A percentile compares a stretch with the other conserved stretches of the same genome.
These are phyloP conservation scores for Umbelopsis ramanniana DNA, from an alignment of 192 early-diverging fungal species.

Conservation along the genomic window DNA sequence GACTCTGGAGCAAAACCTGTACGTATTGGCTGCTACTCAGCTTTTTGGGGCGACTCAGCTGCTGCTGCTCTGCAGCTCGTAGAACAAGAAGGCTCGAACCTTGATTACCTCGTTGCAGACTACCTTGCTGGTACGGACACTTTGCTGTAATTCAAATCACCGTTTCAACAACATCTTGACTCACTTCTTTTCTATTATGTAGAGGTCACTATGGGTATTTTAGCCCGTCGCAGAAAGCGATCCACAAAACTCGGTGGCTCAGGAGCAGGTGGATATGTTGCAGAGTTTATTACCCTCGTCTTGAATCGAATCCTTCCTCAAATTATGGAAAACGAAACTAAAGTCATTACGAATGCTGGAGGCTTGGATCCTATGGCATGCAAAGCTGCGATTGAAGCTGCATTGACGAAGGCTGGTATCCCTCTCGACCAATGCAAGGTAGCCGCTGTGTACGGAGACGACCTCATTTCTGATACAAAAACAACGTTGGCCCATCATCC, in stretches of 20 bases:
- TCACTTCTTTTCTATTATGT: background rate
- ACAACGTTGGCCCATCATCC: conserved; percentile 24
- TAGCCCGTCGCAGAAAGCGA: conserved; percentile 53
- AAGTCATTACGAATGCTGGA: conserved; percentile 70
- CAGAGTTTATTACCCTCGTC: conserved; percentile 65
- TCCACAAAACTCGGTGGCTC: conserved; percentile 49
- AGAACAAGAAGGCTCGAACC: conserved; percentile 43
- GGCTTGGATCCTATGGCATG: conserved; percentile 63
- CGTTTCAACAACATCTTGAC: background rate
- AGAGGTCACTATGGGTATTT: conserved; percentile 75
- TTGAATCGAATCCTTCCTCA: conserved; percentile 48
- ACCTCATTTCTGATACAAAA: conserved; percentile 43
- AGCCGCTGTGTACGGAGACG: conserved; percentile 68
- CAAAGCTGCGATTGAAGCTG: conserved; percentile 63
- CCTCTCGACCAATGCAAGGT: conserved; percentile 45
- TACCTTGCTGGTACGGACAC: conserved; percentile 60
- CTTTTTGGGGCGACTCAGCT: conserved; percentile 60
- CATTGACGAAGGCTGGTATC: conserved; percentile 44
- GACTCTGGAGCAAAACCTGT: conserved; percentile 34
- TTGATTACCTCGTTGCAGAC: conserved; percentile 65
- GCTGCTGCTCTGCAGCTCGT: conserved; percentile 61
- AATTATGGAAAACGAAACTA: conserved; percentile 57
- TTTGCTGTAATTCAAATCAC: background rate
- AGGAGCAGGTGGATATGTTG: conserved; percentile 55
- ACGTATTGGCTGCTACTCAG: conserved; percentile 63